Evolutionary conservation across 2,329 filamentous ascomycete genomes (phyloP).

Genomic region (Epichloe scottii): DNA sequence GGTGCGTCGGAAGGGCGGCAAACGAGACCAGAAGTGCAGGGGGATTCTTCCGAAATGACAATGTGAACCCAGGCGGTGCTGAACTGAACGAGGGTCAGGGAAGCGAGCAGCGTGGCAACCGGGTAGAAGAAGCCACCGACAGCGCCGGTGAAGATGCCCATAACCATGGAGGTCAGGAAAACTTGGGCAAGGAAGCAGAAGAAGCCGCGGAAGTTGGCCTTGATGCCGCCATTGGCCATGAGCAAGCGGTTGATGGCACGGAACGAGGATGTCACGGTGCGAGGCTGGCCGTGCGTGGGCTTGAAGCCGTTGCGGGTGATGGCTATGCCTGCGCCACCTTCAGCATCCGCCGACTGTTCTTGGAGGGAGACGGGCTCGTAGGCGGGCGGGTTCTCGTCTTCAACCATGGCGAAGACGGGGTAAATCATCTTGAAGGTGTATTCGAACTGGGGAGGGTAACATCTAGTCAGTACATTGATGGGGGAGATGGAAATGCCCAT

Average conservation of each 20-base stretch:
- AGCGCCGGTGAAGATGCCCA: conserved; percentile 30
- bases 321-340: conserved; percentile 11
- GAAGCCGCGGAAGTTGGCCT: conserved; percentile 58
- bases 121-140: conserved; percentile 32
- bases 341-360: conserved; percentile 22
- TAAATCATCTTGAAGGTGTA: conserved; percentile 41
- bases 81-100: conserved; percentile 52
- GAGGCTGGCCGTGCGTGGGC: conserved; percentile 21
- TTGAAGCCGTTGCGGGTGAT: conserved; percentile 20
- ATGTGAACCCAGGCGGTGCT: conserved; percentile 75
- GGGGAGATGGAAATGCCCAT: too few species aligned
- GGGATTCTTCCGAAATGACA: conserved; percentile 59
- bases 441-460: conserved; percentile 21
- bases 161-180: conserved; percentile 23
- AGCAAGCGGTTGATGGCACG: conserved; percentile 43
- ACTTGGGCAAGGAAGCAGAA: conserved; percentile 31
- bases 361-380: conserved; percentile 39
- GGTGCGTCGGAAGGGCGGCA: conserved; percentile 50
- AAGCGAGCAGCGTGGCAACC: conserved; percentile 36
- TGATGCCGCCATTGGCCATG: conserved; percentile 47
- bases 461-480: neutral
- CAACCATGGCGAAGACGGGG: conserved; percentile 43
- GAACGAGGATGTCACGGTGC: conserved; percentile 37
- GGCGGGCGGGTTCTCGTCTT: conserved; percentile 42
- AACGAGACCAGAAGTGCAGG: conserved; percentile 53